These are phyloP conservation scores for Chenopodium album DNA, from an alignment of 148 eudicot species.

Conservation along the genomic window DNA sequence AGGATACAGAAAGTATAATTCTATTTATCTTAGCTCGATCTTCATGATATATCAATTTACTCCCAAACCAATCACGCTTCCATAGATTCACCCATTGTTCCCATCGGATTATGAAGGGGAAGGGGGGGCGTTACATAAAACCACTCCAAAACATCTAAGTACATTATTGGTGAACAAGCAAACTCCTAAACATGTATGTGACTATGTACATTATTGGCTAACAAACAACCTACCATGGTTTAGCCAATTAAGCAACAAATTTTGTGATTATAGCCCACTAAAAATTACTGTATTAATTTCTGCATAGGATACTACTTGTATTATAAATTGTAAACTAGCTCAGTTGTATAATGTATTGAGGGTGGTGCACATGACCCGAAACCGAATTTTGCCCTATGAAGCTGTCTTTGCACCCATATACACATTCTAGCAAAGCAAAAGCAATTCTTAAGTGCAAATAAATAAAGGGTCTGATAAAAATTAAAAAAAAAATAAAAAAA, in stretches of 20 bases:
- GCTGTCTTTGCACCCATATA: not conserved
- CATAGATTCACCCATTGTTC: not conserved
- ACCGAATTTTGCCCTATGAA: no score
- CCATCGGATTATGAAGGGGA: not conserved
- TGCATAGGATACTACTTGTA: no score
- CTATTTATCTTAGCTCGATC: not conserved
- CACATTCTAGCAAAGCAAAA: not conserved
- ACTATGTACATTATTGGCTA: not conserved
- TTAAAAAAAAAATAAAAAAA: not conserved
- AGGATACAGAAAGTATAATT: not conserved
- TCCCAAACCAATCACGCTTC: not conserved
- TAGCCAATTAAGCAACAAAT: not conserved
- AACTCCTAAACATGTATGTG: not conserved
- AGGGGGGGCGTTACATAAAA: not conserved
- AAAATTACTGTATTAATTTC: not conserved
- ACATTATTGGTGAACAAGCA: not conserved
- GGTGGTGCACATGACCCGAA: no score
- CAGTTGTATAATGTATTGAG: no score
- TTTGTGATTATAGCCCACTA: not conserved
- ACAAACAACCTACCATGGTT: not conserved
- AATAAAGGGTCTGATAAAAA: not conserved
- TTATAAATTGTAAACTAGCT: no score
- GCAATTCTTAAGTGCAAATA: not conserved
- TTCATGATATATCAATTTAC: not conserved
- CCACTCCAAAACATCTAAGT: not conserved